phyloP scores from a whole-genome alignment of 2,329 filamentous ascomycete genomes.

The Fusarium decemcellulare region DNA sequence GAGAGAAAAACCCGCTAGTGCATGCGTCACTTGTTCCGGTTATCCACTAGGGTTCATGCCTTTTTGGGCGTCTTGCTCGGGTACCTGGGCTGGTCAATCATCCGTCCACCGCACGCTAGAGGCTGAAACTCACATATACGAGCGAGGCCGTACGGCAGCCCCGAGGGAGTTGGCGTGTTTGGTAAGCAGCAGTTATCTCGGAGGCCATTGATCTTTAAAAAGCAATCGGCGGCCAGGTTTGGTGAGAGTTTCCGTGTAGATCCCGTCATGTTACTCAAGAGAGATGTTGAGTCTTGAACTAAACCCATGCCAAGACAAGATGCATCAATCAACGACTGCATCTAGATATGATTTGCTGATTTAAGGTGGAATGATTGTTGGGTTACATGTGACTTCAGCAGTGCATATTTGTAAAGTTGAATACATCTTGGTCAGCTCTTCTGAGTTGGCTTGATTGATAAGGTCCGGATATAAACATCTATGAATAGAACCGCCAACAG shows the following conservation, averaged over 20 bases:
- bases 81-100: neutral
- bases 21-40: neutral
- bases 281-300: no score
- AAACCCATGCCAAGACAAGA: no score
- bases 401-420: no score
- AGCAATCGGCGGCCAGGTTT: neutral
- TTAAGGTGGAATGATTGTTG: no score
- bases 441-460: conserved; percentile 5
- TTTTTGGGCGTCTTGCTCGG: neutral
- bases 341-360: no score
- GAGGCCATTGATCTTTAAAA: neutral
- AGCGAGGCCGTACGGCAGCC: neutral
- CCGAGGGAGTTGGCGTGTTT: neutral
- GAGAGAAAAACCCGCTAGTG: neutral
- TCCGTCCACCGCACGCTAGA: neutral
- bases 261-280: no score
- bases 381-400: no score
- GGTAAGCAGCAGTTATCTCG: neutral
- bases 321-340: no score
- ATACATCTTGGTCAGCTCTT: no score
- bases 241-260: neutral
- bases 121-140: neutral
- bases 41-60: neutral
- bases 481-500: neutral
- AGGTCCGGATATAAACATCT: conserved; percentile 10